phyloP scores from a whole-genome alignment of 176 grass and related monocot species.

The Eragrostis nindensis region DNA sequence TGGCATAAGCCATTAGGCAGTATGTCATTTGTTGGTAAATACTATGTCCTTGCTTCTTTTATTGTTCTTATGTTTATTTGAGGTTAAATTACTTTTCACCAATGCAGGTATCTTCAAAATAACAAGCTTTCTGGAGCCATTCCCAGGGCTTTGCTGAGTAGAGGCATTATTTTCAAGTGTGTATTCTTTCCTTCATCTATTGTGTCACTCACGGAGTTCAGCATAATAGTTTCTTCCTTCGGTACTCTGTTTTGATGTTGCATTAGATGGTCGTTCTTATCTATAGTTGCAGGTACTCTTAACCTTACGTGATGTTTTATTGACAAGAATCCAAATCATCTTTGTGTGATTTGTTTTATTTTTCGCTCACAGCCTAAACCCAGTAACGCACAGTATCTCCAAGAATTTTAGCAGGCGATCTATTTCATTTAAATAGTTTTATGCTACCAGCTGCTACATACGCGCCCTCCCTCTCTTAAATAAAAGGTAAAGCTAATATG shows the following conservation, averaged over 20 bases:
- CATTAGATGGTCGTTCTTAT: background rate
- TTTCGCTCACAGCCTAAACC: background rate
- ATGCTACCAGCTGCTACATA: background rate
- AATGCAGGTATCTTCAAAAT: conserved; percentile 76
- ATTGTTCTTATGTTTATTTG: background rate
- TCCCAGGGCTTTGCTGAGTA: conserved; percentile 66
- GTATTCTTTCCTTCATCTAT: conserved; percentile 16
- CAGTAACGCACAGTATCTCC: background rate
- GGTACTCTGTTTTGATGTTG: background rate
- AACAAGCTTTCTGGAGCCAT: conserved; percentile 74
- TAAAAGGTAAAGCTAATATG: background rate
- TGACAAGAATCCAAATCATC: background rate
- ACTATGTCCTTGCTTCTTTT: background rate
- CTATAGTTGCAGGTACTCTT: background rate
- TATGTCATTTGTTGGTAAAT: background rate
- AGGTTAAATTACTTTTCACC: conserved; percentile 30
- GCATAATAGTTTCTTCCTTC: conserved; percentile 16
- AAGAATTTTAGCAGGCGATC: background rate
- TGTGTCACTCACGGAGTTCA: background rate
- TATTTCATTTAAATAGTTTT: background rate
- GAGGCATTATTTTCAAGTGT: conserved; percentile 66
- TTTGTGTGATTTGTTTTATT: background rate
- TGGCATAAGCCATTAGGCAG: background rate
- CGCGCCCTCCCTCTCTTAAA: background rate
- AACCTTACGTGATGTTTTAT: background rate